Evolutionary conservation across 495 filamentous ascomycete species (phyloP).

Genomic region (Lasiosphaeris hirsuta): DNA sequence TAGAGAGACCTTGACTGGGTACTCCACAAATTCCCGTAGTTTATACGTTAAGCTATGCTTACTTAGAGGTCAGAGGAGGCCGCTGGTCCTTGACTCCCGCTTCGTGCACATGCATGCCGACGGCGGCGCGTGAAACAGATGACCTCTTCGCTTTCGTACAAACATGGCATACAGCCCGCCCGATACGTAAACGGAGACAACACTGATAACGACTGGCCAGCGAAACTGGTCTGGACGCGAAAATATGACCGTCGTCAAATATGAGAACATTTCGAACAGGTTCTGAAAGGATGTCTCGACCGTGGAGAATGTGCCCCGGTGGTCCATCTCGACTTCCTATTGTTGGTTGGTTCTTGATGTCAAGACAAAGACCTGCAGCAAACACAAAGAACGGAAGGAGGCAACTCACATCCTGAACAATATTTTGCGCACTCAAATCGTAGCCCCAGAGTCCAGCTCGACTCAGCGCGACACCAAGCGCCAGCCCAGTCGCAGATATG

Average conservation of each 20-base stretch:
- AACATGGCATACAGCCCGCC: constrained; percentile 53
- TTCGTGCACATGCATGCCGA: neutral
- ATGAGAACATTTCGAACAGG: constrained; percentile 62
- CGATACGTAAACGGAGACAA: constrained; percentile 47
- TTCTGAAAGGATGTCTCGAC: constrained; percentile 62
- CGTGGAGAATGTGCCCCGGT: constrained; percentile 58
- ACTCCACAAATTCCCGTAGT: no score
- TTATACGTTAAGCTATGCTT: neutral
- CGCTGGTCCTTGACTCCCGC: neutral
- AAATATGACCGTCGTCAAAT: constrained; percentile 58
- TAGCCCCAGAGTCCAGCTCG: constrained; percentile 66
- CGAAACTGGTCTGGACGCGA: constrained; percentile 55
- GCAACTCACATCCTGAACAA: constrained; percentile 60
- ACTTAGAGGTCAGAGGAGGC: neutral
- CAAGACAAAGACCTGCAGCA: no score
- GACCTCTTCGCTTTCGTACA: constrained; percentile 56
- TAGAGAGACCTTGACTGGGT: no score
- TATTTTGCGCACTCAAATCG: constrained; percentile 61
- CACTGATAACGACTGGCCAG: constrained; percentile 58
- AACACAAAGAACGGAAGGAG: no score
- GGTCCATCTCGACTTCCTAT: constrained; percentile 47
- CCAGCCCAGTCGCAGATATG: constrained; percentile 44
- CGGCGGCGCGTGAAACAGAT: constrained; percentile 51
- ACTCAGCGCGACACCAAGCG: constrained; percentile 53
- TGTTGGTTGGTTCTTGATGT: neutral